Evolutionary conservation across 306 rosid species (phyloP).

Genomic region (Malus fusca): DNA sequence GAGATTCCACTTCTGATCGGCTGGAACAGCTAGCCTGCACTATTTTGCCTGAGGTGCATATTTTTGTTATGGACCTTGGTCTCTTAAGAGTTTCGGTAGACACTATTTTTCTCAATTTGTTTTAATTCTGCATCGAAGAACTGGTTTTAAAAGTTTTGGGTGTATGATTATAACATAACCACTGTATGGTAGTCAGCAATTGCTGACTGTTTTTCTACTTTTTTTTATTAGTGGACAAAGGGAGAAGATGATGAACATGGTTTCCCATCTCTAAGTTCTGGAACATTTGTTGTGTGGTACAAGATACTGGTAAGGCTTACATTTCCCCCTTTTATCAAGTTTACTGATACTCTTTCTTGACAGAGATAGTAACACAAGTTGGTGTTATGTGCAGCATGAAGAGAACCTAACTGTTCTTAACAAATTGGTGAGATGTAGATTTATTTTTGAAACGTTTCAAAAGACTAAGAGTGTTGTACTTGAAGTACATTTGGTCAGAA

Average conservation of each 20-base stretch:
- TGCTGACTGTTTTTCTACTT: background rate
- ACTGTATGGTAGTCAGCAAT: background rate
- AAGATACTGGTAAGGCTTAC: conserved; percentile 26
- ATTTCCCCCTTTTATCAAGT: background rate
- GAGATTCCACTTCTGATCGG: conserved; percentile 24
- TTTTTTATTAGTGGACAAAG: background rate
- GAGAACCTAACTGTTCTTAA: conserved; percentile 25
- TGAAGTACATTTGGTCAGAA: background rate
- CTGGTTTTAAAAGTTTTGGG: background rate
- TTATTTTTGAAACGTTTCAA: background rate
- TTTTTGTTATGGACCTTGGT: background rate
- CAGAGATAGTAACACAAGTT: conserved; percentile 7
- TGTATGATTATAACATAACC: background rate
- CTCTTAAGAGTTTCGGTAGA: background rate
- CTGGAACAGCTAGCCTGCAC: conserved; percentile 23
- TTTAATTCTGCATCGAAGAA: background rate
- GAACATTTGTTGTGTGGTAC: conserved; percentile 34
- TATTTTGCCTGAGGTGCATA: conserved; percentile 24
- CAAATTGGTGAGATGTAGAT: conserved; percentile 27
- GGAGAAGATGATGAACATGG: conserved; percentile 19
- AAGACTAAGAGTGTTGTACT: background rate
- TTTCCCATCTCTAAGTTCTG: conserved; percentile 30
- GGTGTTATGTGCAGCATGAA: conserved; percentile 36
- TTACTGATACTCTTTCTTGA: conserved; percentile 7
- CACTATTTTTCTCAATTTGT: background rate